Conservation (phyloP, 2,329 filamentous ascomycete species). For the Arthroderma uncinatum region DNA sequence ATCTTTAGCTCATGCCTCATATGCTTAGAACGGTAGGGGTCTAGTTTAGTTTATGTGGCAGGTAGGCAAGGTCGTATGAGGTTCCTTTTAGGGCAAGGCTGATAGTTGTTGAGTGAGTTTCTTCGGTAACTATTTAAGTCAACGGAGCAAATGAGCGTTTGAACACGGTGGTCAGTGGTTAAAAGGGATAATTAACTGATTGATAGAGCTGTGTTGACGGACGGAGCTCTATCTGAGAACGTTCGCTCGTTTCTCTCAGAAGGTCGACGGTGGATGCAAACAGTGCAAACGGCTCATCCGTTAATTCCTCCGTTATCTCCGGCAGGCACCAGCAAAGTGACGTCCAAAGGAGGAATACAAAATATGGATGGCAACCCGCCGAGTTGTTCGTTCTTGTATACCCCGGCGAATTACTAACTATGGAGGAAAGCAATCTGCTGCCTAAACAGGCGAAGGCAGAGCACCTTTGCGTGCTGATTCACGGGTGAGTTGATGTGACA, state of each 20-base stretch:
- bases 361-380: background rate
- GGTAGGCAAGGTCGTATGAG: background rate
- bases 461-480: slow-evolving; percentile 52
- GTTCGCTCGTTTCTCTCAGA: background rate
- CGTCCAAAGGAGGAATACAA: background rate
- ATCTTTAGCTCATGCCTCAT: background rate
- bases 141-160: background rate
- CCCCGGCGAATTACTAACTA: background rate
- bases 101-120: background rate
- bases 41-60: background rate
- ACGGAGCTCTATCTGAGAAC: background rate
- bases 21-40: background rate
- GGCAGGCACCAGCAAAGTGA: background rate
- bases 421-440: background rate
- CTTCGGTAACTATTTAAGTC: background rate
- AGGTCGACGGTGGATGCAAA: background rate
- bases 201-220: background rate
- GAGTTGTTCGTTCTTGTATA: background rate
- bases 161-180: background rate
- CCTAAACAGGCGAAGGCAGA: slow-evolving; percentile 23
- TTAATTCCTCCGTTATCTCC: background rate
- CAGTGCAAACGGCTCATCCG: background rate
- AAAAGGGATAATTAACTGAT: background rate
- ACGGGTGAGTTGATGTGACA: slow-evolving; percentile 41
- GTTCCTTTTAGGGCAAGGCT: background rate